A percentile compares a stretch with the other conserved stretches of the same genome.
phyloP scores from a whole-genome alignment of 441 rosid species.

The Gossypium davidsonii region DNA sequence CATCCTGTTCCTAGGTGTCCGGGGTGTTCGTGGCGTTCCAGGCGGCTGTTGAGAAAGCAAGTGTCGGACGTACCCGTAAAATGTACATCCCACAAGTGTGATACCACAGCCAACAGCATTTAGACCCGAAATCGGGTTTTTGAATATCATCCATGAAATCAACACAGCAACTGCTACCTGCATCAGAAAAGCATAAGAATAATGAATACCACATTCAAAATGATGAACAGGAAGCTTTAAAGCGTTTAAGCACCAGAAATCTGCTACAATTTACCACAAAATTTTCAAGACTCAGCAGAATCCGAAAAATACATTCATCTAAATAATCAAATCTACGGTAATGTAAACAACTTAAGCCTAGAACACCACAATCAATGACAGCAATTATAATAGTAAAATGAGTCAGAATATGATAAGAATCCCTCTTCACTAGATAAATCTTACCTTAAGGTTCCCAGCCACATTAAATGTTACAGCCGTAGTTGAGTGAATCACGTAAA shows the following conservation, averaged over 20 bases:
- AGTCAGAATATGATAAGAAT: conserved; percentile 9
- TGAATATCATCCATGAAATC: conserved; percentile 89
- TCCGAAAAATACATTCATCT: background rate
- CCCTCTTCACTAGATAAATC: conserved; percentile 9
- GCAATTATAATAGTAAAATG: background rate
- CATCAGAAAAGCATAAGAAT: background rate
- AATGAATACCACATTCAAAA: background rate
- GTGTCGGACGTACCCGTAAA: conserved; percentile 89
- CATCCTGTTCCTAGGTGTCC: conserved; percentile 71
- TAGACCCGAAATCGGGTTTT: conserved; percentile 77
- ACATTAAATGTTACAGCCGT: conserved; percentile 98
- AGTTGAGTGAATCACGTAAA: conserved; percentile 98
- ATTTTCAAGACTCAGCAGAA: background rate
- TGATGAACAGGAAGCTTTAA: background rate
- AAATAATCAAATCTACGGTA: background rate
- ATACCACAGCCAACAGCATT: conserved; percentile 91
- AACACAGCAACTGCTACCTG: conserved; percentile 96
- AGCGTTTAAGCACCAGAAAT: background rate
- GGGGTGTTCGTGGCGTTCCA: conserved; percentile 71
- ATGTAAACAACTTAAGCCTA: background rate
- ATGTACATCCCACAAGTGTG: conserved; percentile 86
- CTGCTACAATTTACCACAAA: background rate
- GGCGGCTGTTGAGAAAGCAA: conserved; percentile 66
- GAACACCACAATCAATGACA: background rate
- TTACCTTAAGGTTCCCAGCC: conserved; percentile 98